Base-by-base conservation (phyloP, 148 eudicot species). In the Chenopodium suecicum region DNA sequence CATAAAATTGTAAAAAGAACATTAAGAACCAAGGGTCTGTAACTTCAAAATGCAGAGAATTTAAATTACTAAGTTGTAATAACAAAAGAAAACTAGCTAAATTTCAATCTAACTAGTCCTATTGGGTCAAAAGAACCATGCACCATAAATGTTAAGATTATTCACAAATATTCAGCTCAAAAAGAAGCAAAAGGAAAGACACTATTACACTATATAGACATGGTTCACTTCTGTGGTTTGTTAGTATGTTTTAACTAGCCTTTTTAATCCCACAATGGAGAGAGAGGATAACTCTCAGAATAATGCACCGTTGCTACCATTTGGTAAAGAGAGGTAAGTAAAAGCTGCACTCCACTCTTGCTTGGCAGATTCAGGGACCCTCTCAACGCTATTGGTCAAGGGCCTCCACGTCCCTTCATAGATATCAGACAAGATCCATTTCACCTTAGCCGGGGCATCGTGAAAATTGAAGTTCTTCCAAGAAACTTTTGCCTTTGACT, bases 341-440 rank as follows among this genome's bases (percentile, higher is more conserved):
- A 84, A 88, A 0, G 91, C 90, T 17, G 89, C 87, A 73, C 54
- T 81, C 97, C 97, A 93, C 44, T 91, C 89, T 68, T 82, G 86
- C 84, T 82, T 87, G 12, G 85, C 54, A 1, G 89, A 73, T 78
- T 88, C 87, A 0, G 95, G 83, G 9, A 91, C 85, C 75, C 81
- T 71, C 14, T 84, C 82, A 69, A 75, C 86, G n/a, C 84, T 82
- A 22, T 86, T 75, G 12, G 79, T 50, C 64, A 84, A 72, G 1
- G 95, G 91, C 63, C 82, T 83, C 95, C 95, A 93, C 2, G 64
- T 52, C 52, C 78, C 90, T 34, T 80, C 85, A 44, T 74, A 29
- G 6, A 73, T 83, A 82, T 90, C 89, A 0, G 81, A 76, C 70
- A 89, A 34, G 20, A 74, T 83, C 95, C 95, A 93, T 65, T 68